phyloP scores from a whole-genome alignment of 768 basidiomycete genomes.

The Clitopilus passeckerianus region DNA sequence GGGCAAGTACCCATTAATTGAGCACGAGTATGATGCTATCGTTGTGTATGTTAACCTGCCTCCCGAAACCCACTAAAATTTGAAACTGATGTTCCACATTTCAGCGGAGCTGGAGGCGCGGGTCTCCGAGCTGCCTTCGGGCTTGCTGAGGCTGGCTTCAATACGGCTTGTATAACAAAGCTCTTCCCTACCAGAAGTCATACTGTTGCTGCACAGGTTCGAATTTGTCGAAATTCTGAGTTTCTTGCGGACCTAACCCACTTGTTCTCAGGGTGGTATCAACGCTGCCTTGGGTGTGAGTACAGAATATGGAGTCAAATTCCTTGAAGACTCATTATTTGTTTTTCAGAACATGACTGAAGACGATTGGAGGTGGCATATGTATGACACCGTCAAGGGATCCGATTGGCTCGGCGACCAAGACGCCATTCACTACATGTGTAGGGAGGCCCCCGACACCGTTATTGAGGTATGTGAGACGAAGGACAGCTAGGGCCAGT shows the following conservation, averaged over 20 bases:
- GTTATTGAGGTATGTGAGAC: conserved; percentile 73
- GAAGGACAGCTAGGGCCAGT: not conserved
- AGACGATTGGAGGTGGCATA: conserved; percentile 99
- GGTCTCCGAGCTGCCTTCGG: conserved; percentile 98
- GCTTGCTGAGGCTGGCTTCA: conserved; percentile 96
- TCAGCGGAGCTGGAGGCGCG: conserved; percentile 94
- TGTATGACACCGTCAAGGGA: conserved; percentile 98
- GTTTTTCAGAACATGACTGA: conserved; percentile 88
- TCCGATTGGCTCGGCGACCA: conserved; percentile 99
- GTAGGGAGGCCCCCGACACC: conserved; percentile 89
- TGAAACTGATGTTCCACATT: not conserved
- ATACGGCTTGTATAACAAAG: conserved; percentile 99
- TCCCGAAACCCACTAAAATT: not conserved
- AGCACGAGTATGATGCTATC: conserved; percentile 98
- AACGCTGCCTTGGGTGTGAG: conserved; percentile 93
- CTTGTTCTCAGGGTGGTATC: conserved; percentile 75
- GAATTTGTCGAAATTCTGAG: conserved; percentile 11
- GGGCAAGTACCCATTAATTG: conserved; percentile 93
- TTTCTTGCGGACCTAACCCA: conserved; percentile 3
- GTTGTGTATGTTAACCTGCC: conserved; percentile 74
- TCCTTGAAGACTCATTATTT: conserved; percentile 4
- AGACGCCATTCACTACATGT: conserved; percentile 99
- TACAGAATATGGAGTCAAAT: conserved; percentile 10
- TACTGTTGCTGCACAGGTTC: conserved; percentile 94
- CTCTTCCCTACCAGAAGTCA: conserved; percentile 98